A percentile compares a stretch with the other conserved stretches of the same genome.
Conservation (phyloP, 768 basidiomycete species). For the Artomyces pyxidatus region DNA sequence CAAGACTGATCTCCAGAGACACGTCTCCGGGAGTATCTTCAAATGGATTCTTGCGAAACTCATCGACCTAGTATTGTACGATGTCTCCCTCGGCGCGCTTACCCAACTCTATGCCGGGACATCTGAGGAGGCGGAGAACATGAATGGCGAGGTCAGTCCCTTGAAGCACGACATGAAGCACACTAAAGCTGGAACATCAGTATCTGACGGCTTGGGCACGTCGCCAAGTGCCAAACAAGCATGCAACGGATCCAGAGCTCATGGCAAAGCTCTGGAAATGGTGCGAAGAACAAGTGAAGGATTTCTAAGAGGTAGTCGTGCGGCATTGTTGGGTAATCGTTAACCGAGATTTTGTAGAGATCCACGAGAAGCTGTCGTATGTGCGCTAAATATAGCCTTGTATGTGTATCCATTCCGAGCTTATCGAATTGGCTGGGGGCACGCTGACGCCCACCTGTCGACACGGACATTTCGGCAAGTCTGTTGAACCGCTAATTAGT, state of each 20-base stretch:
- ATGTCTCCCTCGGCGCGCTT: conserved; percentile 9
- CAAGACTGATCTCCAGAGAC: conserved; percentile 10
- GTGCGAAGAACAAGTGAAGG: conserved; percentile 22
- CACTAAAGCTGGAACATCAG: background rate
- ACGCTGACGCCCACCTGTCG: too few relatives aligned
- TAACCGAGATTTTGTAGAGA: too few relatives aligned
- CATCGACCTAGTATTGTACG: background rate
- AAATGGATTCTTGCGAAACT: background rate
- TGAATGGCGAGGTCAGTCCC: conserved; percentile 12
- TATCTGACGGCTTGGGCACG: conserved; percentile 24
- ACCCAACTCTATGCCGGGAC: conserved; percentile 13
- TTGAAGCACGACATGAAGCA: background rate
- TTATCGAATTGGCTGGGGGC: too few relatives aligned
- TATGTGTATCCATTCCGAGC: too few relatives aligned
- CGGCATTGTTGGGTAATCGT: too few relatives aligned
- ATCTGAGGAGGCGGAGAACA: conserved; percentile 1
- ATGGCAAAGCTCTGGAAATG: conserved; percentile 22
- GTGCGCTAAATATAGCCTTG: too few relatives aligned
- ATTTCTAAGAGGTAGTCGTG: too few relatives aligned
- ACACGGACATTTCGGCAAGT: too few relatives aligned
- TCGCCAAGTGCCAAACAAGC: conserved; percentile 8
- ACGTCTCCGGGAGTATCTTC: background rate
- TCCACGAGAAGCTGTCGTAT: too few relatives aligned
- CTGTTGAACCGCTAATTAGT: too few relatives aligned
- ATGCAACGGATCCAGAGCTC: conserved; percentile 12